Percentiles rank a stretch among this genome's conserved stretches.
Evolutionary conservation across 345 rosid species (phyloP).

Genomic region (Boechera retrofracta): DNA sequence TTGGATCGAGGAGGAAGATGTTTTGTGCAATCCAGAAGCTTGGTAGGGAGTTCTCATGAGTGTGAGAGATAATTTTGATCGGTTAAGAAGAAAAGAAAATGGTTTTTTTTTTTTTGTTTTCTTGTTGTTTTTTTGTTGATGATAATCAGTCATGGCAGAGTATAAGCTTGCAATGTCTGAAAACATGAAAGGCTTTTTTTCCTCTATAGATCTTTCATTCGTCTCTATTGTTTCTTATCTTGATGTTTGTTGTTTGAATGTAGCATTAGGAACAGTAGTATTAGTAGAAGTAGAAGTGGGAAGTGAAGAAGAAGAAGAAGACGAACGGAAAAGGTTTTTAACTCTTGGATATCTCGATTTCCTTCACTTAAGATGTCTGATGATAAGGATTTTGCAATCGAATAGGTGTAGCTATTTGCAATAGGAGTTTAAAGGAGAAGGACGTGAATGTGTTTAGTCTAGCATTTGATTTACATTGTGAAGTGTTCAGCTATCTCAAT

Average conservation of each 20-base stretch:
- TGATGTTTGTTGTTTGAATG: constrained; percentile 26
- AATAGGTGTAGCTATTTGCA: constrained; percentile 26
- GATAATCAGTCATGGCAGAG: constrained; percentile 55
- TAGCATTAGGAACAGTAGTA: constrained; percentile 36
- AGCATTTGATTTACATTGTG: constrained; percentile 12
- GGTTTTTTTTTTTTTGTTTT: constrained; percentile 22
- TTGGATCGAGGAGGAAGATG: constrained; percentile 88
- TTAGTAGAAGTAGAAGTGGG: constrained; percentile 35
- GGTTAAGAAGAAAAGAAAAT: constrained; percentile 27
- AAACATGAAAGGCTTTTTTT: constrained; percentile 35
- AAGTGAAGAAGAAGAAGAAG: constrained; percentile 10
- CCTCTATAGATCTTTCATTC: constrained; percentile 38
- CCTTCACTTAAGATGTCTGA: background rate
- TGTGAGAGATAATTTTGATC: constrained; percentile 23
- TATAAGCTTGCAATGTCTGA: constrained; percentile 58
- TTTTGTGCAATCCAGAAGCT: constrained; percentile 83
- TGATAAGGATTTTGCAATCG: background rate
- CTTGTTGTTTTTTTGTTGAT: constrained; percentile 14
- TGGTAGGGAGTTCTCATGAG: constrained; percentile 75
- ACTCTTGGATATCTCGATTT: constrained; percentile 23
- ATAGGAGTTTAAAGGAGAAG: constrained; percentile 4
- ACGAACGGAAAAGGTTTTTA: constrained; percentile 7
- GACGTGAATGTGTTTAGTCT: constrained; percentile 17
- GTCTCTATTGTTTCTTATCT: constrained; percentile 5
- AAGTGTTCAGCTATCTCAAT: constrained; percentile 5